These are phyloP conservation scores for Lentinula detonsa DNA, from an alignment of 768 basidiomycete genomes.

Conservation along the genomic window DNA sequence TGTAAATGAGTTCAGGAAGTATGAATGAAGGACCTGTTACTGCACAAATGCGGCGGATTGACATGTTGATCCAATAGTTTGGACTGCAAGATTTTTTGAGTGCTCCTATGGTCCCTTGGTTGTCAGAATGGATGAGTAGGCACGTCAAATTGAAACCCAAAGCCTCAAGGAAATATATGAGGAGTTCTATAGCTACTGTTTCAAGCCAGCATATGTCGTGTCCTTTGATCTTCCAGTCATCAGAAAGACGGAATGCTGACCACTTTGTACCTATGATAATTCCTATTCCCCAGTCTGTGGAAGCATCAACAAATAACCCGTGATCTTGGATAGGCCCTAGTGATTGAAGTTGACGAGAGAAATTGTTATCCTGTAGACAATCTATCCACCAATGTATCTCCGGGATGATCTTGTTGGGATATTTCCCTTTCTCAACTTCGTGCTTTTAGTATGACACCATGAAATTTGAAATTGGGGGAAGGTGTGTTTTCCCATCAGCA, in stretches of 20 bases:
- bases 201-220: too few relatives aligned
- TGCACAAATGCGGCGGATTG: too few relatives aligned
- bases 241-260: slow-evolving; percentile 14
- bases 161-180: slow-evolving; percentile 12
- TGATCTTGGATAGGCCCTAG: slow-evolving; percentile 10
- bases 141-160: slow-evolving; percentile 2
- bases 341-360: slow-evolving; percentile 10
- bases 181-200: slow-evolving; percentile 10
- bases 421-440: background rate
- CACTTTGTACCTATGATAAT: slow-evolving; percentile 4
- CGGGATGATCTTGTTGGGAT: slow-evolving; percentile 14
- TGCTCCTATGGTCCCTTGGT: too few relatives aligned
- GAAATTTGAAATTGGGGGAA: too few relatives aligned
- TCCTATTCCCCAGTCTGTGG: slow-evolving; percentile 21
- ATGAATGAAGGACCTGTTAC: too few relatives aligned
- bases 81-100: too few relatives aligned
- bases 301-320: slow-evolving; percentile 23
- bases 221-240: too few relatives aligned
- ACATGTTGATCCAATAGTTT: too few relatives aligned
- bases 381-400: slow-evolving; percentile 28
- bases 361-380: background rate
- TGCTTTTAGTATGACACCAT: slow-evolving; percentile 16
- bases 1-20: too few relatives aligned
- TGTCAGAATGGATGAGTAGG: too few relatives aligned
- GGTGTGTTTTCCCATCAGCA: slow-evolving; percentile 17